Evolutionary conservation across 208 protist species (phyloP), one percentile per base, ranked within the genome.

Genomic region (Leishmania major): DNA sequence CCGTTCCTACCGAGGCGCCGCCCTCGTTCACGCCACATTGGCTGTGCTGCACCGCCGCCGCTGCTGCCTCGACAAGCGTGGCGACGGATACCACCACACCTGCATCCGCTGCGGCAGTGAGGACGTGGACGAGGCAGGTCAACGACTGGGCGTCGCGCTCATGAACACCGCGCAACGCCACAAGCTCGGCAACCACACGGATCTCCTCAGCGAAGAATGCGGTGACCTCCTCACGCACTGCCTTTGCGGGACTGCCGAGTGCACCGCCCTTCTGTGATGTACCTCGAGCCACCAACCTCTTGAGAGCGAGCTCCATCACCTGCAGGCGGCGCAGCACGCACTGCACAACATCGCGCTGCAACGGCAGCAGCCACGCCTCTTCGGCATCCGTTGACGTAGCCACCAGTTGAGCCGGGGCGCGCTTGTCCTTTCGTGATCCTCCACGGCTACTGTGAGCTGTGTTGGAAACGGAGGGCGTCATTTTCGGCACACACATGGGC

Each of bases 101-200:
- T 0, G 73, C 82, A 35, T 53, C 43, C 6, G 78, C 72, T 2
- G 82, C 75, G 0, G 78, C 62, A 15, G 19, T 75, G 31, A 75
- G 43, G 8, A 79, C 55, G n/a, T 86, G 77, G 1, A 71, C 66
- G 6, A 86, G 82, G 40, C 71, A 82, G 13, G 35, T 43, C 55
- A 86, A 49, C 40, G 78, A 40, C 53, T 69, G 55, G 19, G 64
- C 78, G 37, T 82, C 82, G 28, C 74, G 59, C 78, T 86, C 82
- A 19, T 71, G 25, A 2, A 31, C 35, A 11, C 28, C 78, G 13
- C 37, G 45, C 67, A 86, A 53, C 13, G 74, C 82, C 8, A 66
- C 78, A 28, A 86, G 73, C 35, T 55, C 49, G 5, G 78, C 82
- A 4, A 62, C 82, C 7, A 82, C 82, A 25, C 64, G 82, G 15